A percentile compares a stretch with the other conserved stretches of the same genome.
phyloP scores from a whole-genome alignment of 2,329 filamentous ascomycete genomes.

The Coniella vitis region DNA sequence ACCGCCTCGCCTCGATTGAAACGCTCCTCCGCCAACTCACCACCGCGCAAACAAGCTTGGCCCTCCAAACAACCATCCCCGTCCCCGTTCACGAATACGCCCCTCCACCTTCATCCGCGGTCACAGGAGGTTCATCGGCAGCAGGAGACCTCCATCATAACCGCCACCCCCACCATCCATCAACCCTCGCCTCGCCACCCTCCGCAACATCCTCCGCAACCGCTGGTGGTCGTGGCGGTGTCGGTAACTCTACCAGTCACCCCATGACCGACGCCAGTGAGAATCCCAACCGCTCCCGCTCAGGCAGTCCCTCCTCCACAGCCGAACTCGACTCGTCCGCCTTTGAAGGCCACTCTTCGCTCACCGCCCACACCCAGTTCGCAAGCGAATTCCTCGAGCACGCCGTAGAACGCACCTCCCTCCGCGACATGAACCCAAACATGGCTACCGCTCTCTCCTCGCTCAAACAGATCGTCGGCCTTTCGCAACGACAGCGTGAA shows the following conservation, averaged over 20 bases:
- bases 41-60: slow-evolving; percentile 23
- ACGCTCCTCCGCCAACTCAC: slow-evolving; percentile 33
- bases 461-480: slow-evolving; percentile 44
- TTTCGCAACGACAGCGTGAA: slow-evolving; percentile 22
- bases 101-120: neutral
- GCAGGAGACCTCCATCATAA: too few relatives aligned
- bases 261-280: too few relatives aligned
- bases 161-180: too few relatives aligned
- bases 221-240: neutral
- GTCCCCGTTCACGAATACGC: slow-evolving; percentile 7
- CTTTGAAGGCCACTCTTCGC: slow-evolving; percentile 41
- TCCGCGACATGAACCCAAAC: slow-evolving; percentile 39
- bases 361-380: slow-evolving; percentile 45
- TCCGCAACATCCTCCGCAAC: neutral
- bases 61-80: slow-evolving; percentile 3
- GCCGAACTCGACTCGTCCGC: slow-evolving; percentile 31
- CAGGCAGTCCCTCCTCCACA: slow-evolving; percentile 1
- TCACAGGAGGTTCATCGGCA: neutral
- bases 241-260: too few relatives aligned
- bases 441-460: slow-evolving; percentile 47
- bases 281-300: slow-evolving; percentile 27
- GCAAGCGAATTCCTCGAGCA: slow-evolving; percentile 48
- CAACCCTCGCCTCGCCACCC: slow-evolving; percentile 10
- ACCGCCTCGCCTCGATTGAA: slow-evolving; percentile 38
- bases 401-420: slow-evolving; percentile 41